Conservation (phyloP, 2,329 filamentous ascomycete species). For the Fusarium agapanthi region DNA sequence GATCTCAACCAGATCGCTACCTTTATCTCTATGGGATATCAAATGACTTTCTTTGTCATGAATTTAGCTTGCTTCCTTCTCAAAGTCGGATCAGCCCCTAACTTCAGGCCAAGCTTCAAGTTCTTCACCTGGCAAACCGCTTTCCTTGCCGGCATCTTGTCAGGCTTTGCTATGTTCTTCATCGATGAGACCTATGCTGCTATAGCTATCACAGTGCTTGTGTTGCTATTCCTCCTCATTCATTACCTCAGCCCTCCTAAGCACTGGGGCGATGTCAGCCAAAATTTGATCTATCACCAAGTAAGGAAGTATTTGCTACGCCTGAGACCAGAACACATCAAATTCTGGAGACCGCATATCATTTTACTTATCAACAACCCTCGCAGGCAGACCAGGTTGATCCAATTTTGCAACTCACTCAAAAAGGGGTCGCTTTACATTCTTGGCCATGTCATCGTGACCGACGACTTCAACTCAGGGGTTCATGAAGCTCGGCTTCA, state of each 20-base stretch:
- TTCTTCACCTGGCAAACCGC: slow-evolving; percentile 91
- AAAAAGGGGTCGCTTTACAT: slow-evolving; percentile 90
- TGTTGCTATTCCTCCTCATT: slow-evolving; percentile 83
- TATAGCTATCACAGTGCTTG: slow-evolving; percentile 75
- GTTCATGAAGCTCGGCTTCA: slow-evolving; percentile 84
- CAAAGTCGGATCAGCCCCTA: slow-evolving; percentile 87
- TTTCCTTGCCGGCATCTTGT: slow-evolving; percentile 76
- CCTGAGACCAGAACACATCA: slow-evolving; percentile 88
- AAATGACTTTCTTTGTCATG: slow-evolving; percentile 92
- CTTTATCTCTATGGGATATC: slow-evolving; percentile 89
- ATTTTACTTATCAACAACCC: slow-evolving; percentile 85
- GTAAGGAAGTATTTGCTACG: slow-evolving; percentile 87
- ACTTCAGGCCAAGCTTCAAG: slow-evolving; percentile 87
- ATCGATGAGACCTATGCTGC: slow-evolving; percentile 84
- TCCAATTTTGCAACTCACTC: slow-evolving; percentile 90
- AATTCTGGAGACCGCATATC: slow-evolving; percentile 92
- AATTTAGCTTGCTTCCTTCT: slow-evolving; percentile 88
- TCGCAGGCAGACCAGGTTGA: slow-evolving; percentile 81
- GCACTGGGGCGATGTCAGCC: slow-evolving; percentile 89
- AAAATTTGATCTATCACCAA: slow-evolving; percentile 86
- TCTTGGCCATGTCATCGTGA: slow-evolving; percentile 87
- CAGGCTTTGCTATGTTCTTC: slow-evolving; percentile 87
- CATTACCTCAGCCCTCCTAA: slow-evolving; percentile 88
- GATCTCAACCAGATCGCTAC: slow-evolving; percentile 90
- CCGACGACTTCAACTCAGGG: slow-evolving; percentile 79